Base-by-base conservation (phyloP, 441 rosid genomes). In the Croton laevigatus region DNA sequence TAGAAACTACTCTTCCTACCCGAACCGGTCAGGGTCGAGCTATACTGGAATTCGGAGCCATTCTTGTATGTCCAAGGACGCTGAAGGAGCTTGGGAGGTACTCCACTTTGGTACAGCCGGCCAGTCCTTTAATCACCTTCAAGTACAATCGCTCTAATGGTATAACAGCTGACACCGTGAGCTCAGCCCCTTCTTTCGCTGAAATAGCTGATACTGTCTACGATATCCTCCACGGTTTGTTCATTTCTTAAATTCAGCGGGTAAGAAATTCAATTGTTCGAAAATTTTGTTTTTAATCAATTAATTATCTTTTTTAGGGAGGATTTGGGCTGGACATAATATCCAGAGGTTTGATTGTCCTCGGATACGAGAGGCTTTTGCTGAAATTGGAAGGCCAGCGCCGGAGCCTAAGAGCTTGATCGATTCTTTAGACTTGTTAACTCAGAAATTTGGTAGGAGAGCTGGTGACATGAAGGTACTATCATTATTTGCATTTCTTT, bases 311-410 rank as follows among this genome's bases (percentile, higher is more conserved):
- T 71, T n/a, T 70, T 11, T 44, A 93, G 97, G 96, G 73, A 86
- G 97, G 75, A 85, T 94, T 61, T 94, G 97, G 98, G 98, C 97
- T 49, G 97, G 55, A 11, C 98, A 94, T 77, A 94, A 91, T 75
- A 94, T 94, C 74, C n/a, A 81, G 82, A 86, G 88, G 84, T 94
- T 94, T 79, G 99, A 92, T 83, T 87, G 96, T 78, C 84, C 71
- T 8, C 80, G 90, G 55, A 85, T 88, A 66, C 84, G 76, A 63
- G 89, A 90, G 23, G 98, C 98, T 0, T 94, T 86, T 76, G 81
- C 76, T 9, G 85, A 81, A 40, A 84, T 89, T 49, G 89, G 91
- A 2, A 80, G n/a, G 81, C 73, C 81, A 0, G 93, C 98, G 1
- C 98, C 98, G 0, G 91, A 87, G 83, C 94, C 96, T 8, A 89